These are phyloP conservation scores for Sequoia sempervirens DNA, from an alignment of 75 land plant genomes.

Conservation along the genomic window DNA sequence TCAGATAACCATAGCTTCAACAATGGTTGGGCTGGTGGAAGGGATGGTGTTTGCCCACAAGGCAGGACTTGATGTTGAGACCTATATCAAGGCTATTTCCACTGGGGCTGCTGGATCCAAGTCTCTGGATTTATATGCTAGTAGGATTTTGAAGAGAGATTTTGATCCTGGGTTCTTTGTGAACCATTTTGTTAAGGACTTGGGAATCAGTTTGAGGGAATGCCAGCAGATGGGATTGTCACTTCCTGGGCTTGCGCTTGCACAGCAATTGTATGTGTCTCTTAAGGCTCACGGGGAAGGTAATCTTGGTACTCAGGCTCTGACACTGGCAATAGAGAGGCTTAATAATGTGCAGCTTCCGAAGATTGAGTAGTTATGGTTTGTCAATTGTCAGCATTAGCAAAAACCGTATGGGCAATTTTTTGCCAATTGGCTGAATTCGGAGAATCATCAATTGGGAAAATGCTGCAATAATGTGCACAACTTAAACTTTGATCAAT, in stretches of 20 bases:
- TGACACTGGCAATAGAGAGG: constrained; percentile 77
- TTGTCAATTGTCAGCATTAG: neutral
- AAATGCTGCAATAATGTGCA: neutral
- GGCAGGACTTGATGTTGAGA: constrained; percentile 61
- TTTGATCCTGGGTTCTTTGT: constrained; percentile 76
- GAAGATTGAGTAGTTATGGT: neutral
- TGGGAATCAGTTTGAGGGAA: constrained; percentile 81
- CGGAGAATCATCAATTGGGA: neutral
- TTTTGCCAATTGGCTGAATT: neutral
- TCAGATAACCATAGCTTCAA: constrained; percentile 68
- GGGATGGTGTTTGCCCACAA: constrained; percentile 80
- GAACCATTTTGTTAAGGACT: constrained; percentile 84
- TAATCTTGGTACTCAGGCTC: constrained; percentile 77
- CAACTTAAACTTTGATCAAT: neutral
- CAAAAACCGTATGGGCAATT: neutral
- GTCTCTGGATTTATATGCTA: constrained; percentile 67
- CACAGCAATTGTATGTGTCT: constrained; percentile 90
- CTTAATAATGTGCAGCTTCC: constrained; percentile 52
- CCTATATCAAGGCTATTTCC: constrained; percentile 58
- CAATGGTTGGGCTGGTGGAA: constrained; percentile 75
- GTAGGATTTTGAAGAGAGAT: constrained; percentile 68
- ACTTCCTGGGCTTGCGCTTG: constrained; percentile 89
- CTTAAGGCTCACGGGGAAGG: constrained; percentile 91
- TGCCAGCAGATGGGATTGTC: constrained; percentile 78
- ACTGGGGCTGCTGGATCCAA: constrained; percentile 84